These are phyloP conservation scores for Blastobotrys elegans DNA, from an alignment of 1,139 yeast species.

Conservation along the genomic window DNA sequence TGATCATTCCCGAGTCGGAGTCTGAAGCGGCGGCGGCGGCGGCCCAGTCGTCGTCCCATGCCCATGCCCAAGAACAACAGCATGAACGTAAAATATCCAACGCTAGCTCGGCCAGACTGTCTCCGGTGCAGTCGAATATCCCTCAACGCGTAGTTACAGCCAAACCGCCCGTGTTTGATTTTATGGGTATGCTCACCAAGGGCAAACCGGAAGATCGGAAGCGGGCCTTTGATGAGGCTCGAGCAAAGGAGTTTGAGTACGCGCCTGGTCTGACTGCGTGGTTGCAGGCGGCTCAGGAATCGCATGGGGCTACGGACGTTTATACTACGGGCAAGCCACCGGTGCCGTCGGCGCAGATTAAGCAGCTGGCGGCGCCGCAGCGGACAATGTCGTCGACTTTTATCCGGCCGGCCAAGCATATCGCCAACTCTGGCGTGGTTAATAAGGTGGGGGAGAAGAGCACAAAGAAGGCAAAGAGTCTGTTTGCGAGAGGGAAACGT, in stretches of 20 bases:
- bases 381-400: constrained; percentile 25
- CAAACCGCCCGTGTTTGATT: constrained; percentile 35
- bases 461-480: constrained; percentile 33
- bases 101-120: neutral
- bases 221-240: constrained; percentile 28
- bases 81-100: neutral
- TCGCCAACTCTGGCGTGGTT: constrained; percentile 19
- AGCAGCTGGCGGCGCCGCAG: constrained; percentile 21
- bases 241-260: constrained; percentile 30
- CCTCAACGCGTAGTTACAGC: neutral
- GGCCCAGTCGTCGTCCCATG: neutral
- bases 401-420: constrained; percentile 25
- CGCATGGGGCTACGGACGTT: constrained; percentile 19
- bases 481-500: constrained; percentile 34
- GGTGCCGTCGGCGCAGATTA: constrained; percentile 23
- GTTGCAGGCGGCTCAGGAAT: constrained; percentile 25
- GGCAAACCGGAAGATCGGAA: constrained; percentile 27
- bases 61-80: constrained; percentile 1
- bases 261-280: constrained; percentile 35
- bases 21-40: neutral
- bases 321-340: constrained; percentile 32
- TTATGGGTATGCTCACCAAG: constrained; percentile 30
- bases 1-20: constrained; percentile 9
- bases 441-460: constrained; percentile 35
- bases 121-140: neutral